Percentiles rank a stretch among this genome's conserved stretches.
phyloP scores from a whole-genome alignment of 192 early-diverging fungal species.

The Cetraspora pellucida region DNA sequence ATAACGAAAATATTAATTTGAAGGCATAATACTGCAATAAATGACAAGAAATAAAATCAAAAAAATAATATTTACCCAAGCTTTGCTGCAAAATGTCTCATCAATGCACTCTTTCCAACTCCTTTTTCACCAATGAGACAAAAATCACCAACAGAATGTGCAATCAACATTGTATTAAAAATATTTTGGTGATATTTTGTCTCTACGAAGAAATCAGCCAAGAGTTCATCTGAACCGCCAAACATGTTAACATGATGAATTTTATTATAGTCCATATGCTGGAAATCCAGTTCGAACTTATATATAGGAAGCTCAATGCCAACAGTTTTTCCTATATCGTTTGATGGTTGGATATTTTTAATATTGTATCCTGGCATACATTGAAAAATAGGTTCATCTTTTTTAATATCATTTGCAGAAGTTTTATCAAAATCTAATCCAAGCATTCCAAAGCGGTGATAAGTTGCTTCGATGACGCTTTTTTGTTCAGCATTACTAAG shows the following conservation, averaged over 20 bases:
- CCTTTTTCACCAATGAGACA: constrained; percentile 75
- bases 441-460: constrained; percentile 59
- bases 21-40: neutral
- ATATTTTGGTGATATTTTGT: constrained; percentile 57
- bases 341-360: constrained; percentile 37
- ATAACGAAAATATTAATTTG: constrained; percentile 45
- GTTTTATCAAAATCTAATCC: constrained; percentile 49
- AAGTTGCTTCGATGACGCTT: constrained; percentile 61
- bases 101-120: constrained; percentile 69
- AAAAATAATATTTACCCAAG: constrained; percentile 40
- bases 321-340: constrained; percentile 25
- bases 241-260: constrained; percentile 34
- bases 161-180: constrained; percentile 56
- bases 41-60: neutral
- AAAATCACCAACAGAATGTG: constrained; percentile 66
- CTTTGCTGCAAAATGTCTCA: constrained; percentile 59
- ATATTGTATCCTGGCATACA: constrained; percentile 51
- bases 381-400: constrained; percentile 40
- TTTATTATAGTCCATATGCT: neutral
- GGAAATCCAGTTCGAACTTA: constrained; percentile 41
- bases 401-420: constrained; percentile 22
- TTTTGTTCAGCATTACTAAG: constrained; percentile 47
- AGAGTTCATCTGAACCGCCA: constrained; percentile 49
- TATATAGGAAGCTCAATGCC: constrained; percentile 44
- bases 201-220: constrained; percentile 59